phyloP scores from a whole-genome alignment of 331 rosid species.

The Quercus phellos region DNA sequence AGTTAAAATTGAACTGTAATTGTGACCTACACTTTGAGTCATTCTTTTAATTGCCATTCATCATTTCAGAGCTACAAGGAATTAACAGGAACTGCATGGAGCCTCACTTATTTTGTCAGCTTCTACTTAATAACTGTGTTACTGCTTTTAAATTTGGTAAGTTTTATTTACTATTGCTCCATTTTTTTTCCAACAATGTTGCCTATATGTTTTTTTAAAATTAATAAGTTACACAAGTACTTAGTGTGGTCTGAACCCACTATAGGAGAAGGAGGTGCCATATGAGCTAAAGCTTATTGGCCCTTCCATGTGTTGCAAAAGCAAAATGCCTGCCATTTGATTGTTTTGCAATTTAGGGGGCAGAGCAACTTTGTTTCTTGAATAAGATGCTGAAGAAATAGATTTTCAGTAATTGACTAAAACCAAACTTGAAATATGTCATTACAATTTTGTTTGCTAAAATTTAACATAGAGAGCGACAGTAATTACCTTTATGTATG shows the following conservation, averaged over 20 bases:
- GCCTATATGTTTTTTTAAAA: background rate
- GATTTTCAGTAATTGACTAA: background rate
- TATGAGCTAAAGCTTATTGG: background rate
- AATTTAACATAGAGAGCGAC: background rate
- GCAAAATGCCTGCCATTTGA: background rate
- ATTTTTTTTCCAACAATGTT: background rate
- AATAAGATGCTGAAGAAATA: background rate
- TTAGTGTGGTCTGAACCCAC: background rate
- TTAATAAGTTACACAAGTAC: background rate
- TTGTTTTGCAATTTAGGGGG: background rate
- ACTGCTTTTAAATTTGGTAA: conserved; percentile 90
- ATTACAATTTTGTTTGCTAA: background rate
- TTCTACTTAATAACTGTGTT: conserved; percentile 77
- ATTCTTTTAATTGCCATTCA: conserved; percentile 20
- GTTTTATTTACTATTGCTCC: conserved; percentile 16
- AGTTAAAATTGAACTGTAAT: background rate
- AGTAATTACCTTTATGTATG: background rate
- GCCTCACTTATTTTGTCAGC: conserved; percentile 64
- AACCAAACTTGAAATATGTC: background rate
- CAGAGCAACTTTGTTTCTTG: background rate
- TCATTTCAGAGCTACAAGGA: conserved; percentile 81
- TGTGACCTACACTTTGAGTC: background rate
- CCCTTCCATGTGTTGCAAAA: background rate
- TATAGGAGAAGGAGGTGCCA: background rate
- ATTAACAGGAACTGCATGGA: conserved; percentile 79